A percentile compares a stretch with the other conserved stretches of the same genome.
Evolutionary conservation across 495 filamentous ascomycete genomes (phyloP).

Genomic region (Penicillium cataractarum): DNA sequence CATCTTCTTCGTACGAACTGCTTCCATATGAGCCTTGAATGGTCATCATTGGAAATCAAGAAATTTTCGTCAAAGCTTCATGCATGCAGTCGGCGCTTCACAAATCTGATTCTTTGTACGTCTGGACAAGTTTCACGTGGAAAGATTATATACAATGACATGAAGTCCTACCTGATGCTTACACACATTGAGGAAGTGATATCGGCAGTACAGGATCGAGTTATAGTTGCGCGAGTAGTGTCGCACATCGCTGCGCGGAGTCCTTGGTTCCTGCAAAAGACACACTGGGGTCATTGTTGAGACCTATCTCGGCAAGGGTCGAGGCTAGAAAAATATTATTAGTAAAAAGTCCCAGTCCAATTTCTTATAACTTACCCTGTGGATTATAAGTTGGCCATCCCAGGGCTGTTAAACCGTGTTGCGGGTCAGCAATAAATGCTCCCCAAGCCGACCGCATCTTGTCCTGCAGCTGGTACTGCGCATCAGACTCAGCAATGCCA

Average conservation of each 20-base stretch:
- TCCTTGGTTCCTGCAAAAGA: neutral
- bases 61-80: neutral
- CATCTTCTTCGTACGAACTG: no score
- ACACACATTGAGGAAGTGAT: neutral
- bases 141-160: neutral
- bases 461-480: conserved; percentile 35
- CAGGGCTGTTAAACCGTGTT: conserved; percentile 41
- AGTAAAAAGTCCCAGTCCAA: no score
- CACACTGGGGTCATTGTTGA: neutral
- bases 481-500: conserved; percentile 31
- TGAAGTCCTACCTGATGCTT: neutral
- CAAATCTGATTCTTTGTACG: no score
- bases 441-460: conserved; percentile 53
- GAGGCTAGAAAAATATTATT: neutral
- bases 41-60: neutral
- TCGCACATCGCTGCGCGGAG: neutral
- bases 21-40: no score
- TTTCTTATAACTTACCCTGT: conserved; percentile 20
- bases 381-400: conserved; percentile 45
- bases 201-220: neutral
- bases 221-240: neutral
- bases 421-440: conserved; percentile 54
- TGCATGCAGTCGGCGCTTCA: no score
- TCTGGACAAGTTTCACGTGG: no score
- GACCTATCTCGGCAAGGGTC: neutral